phyloP scores from a whole-genome alignment of 208 protist genomes.

The Acanthamoeba divionensis region DNA sequence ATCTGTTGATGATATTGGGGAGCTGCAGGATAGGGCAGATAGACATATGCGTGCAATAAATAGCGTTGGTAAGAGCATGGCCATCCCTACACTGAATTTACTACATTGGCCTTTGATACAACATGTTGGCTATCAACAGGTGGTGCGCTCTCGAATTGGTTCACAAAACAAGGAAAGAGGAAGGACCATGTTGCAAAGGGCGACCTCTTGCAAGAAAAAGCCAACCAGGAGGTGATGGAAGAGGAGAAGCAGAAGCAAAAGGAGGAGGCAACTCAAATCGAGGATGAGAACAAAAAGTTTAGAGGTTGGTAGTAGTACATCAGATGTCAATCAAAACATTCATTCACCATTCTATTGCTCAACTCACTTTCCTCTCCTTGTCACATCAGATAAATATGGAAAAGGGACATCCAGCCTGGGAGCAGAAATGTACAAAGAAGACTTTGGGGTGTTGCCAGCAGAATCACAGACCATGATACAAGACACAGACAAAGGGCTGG shows the following conservation, averaged over 20 bases:
- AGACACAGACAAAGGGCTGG: not conserved
- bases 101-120: not conserved
- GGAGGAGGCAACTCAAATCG: not conserved
- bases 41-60: not conserved
- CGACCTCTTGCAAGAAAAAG: not conserved
- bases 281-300: not conserved
- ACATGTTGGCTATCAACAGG: not conserved
- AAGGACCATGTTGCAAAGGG: not conserved
- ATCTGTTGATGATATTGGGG: not conserved
- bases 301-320: not conserved
- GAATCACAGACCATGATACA: not conserved
- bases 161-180: not conserved
- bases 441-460: not conserved
- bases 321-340: not conserved
- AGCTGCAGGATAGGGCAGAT: conserved; percentile 15
- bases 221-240: not conserved
- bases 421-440: not conserved
- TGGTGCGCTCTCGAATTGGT: not conserved
- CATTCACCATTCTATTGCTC: too few relatives aligned
- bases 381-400: not conserved
- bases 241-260: not conserved
- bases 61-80: not conserved
- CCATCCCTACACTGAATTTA: not conserved
- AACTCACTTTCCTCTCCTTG: too few relatives aligned
- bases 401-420: not conserved